A percentile compares a stretch with the other conserved stretches of the same genome.
phyloP scores from a whole-genome alignment of 768 basidiomycete genomes.

The Omphalotus guepiniiformis region DNA sequence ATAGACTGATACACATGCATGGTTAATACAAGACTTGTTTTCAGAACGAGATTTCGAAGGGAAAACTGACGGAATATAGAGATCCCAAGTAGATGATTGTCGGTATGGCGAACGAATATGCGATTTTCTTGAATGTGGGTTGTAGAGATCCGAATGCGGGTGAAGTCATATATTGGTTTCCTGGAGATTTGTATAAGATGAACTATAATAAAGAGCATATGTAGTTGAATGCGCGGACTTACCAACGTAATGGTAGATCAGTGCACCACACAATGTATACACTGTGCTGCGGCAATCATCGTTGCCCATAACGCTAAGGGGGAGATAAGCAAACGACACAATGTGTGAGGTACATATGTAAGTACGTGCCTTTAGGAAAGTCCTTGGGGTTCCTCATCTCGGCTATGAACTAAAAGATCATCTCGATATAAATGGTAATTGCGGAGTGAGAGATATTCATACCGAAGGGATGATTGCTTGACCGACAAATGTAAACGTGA shows the following conservation, averaged over 20 bases:
- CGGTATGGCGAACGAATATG: slow-evolving; percentile 43
- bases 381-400: slow-evolving; percentile 45
- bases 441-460: slow-evolving; percentile 4
- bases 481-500: slow-evolving; percentile 41
- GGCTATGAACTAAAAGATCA: slow-evolving; percentile 33
- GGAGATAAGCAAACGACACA: not conserved
- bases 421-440: not conserved
- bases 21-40: not conserved
- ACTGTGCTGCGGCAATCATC: slow-evolving; percentile 36
- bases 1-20: slow-evolving; percentile 27
- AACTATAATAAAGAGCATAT: not conserved
- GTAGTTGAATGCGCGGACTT: not conserved
- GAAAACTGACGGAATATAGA: slow-evolving; percentile 33
- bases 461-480: slow-evolving; percentile 41
- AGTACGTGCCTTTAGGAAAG: slow-evolving; percentile 35
- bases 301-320: slow-evolving; percentile 36
- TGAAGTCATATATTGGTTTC: slow-evolving; percentile 40
- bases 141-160: slow-evolving; percentile 40
- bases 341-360: not conserved
- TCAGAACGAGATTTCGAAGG: not conserved
- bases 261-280: slow-evolving; percentile 39
- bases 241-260: slow-evolving; percentile 38
- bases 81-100: slow-evolving; percentile 42
- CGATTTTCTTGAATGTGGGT: slow-evolving; percentile 34
- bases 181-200: no score